phyloP scores from a whole-genome alignment of 352 stramenopile species.

The Blastocystis sp. region DNA sequence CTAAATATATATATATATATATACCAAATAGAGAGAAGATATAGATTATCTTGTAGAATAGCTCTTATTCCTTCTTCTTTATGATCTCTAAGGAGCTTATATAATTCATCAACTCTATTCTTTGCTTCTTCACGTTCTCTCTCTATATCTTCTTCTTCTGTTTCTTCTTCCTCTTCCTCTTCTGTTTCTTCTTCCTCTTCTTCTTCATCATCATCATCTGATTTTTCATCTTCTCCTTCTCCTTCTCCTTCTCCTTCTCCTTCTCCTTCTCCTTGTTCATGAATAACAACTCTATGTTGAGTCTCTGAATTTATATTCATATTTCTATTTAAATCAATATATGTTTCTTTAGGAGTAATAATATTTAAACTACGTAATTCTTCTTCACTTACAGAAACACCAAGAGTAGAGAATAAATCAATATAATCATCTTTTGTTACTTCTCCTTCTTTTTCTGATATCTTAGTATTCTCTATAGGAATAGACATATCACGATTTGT shows the following conservation, averaged over 20 bases:
- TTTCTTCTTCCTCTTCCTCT: not conserved
- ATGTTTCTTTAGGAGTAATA: not conserved
- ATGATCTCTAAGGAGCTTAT: too few relatives aligned
- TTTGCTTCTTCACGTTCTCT: not conserved
- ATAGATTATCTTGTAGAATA: too few relatives aligned
- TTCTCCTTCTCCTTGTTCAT: slow-evolving; percentile 34
- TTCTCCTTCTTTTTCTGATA: not conserved
- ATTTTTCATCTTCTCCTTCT: slow-evolving; percentile 48
- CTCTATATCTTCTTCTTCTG: not conserved
- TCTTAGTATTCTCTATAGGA: not conserved
- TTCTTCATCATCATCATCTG: not conserved
- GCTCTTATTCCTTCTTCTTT: too few relatives aligned
- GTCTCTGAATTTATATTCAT: not conserved
- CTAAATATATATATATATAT: too few relatives aligned
- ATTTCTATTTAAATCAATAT: not conserved
- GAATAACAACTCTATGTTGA: not conserved
- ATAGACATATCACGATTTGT: slow-evolving; percentile 51
- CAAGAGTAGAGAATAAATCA: not conserved
- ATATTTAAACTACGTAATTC: not conserved
- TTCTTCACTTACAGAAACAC: not conserved
- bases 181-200: not conserved
- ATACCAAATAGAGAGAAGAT: too few relatives aligned
- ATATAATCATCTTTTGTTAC: not conserved
- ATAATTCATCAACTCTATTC: not conserved
- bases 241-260: slow-evolving; percentile 54